Evolutionary conservation across 495 filamentous ascomycete species (phyloP), one percentile per base, ranked within the genome.

Genomic region (Neurospora sp.): DNA sequence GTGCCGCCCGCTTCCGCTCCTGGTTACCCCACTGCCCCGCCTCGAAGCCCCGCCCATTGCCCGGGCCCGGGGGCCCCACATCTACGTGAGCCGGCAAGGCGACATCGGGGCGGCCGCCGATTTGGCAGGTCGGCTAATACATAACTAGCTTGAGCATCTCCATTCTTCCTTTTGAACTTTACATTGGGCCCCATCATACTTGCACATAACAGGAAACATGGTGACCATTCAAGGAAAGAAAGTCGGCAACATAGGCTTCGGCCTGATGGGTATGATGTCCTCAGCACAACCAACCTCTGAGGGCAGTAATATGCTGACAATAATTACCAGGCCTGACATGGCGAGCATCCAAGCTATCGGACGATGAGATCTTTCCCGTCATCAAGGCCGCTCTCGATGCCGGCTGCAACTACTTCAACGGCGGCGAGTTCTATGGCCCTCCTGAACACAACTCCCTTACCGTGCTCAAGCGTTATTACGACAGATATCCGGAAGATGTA

Each of bases 321-420:
- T 16, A 40, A 38, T 39, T 20, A n/a, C 65, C 74, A 92, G 91
- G 92, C 76, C 83, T 97, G 71, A 96, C 93, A 40, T 94, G 91
- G 92, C 85, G 89, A 9, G 73, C 83, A 0, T 75, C n/a, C 3
- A 69, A 85, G 3, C 80, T 87, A 5, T 76, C 90, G 6, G 81
- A 91, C 44, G 87, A 90, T 22, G 82, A 90, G 72, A 85, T 88
- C 72, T 91, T 95, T 78, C 84, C 88, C 70, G 86, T 89, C 9
- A 85, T 96, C 81, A 88, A 88, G 76, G 86, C 89, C 39, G 86
- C 93, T 20, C 83, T 96, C 45, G 81, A 84, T n/a, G 81, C 83
- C n/a, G 92, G 92, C 53, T 83, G 87, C 85, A 81, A 92, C 82
- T 90, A 92, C 81, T 93, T 92, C 90, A 95, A 96, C 78, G 93